A percentile compares a stretch with the other conserved stretches of the same genome.
These are phyloP conservation scores for Penicillium palitans DNA, from an alignment of 2,329 filamentous ascomycete genomes.

Conservation along the genomic window DNA sequence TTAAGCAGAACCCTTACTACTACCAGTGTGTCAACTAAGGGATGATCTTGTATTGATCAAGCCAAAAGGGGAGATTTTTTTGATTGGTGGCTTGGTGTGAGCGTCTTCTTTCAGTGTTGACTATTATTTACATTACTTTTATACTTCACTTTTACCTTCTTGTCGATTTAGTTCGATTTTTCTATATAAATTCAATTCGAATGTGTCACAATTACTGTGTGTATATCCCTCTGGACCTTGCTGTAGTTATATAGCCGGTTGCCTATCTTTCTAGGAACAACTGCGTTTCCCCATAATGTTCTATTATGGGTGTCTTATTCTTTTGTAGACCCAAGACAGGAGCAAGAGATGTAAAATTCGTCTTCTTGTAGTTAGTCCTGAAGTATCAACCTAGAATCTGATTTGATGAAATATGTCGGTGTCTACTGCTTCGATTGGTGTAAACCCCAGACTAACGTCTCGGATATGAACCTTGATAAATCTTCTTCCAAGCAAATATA, in stretches of 20 bases:
- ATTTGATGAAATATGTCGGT: neutral
- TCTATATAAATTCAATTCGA: constrained; percentile 4
- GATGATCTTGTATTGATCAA: neutral
- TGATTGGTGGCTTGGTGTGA: constrained; percentile 11
- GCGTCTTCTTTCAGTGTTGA: constrained; percentile 9
- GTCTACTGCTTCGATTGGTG: neutral
- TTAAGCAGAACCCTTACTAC: constrained; percentile 40
- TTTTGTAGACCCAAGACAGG: too few relatives aligned
- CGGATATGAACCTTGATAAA: neutral
- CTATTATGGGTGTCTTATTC: too few relatives aligned
- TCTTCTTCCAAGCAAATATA: too few relatives aligned
- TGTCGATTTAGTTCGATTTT: constrained; percentile 10
- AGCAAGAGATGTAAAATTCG: too few relatives aligned
- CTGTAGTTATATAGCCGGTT: neutral
- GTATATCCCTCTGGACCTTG: neutral
- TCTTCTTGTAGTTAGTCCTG: too few relatives aligned
- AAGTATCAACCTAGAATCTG: neutral
- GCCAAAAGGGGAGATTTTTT: constrained; percentile 12
- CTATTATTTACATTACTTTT: constrained; percentile 8
- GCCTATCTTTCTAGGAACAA: neutral
- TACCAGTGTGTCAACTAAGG: constrained; percentile 36
- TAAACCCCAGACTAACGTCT: neutral
- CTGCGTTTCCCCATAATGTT: too few relatives aligned
- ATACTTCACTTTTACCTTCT: constrained; percentile 17
- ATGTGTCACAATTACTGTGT: neutral